Base-by-base conservation (phyloP, 2,329 filamentous ascomycete species). In the Oidium heveae region DNA sequence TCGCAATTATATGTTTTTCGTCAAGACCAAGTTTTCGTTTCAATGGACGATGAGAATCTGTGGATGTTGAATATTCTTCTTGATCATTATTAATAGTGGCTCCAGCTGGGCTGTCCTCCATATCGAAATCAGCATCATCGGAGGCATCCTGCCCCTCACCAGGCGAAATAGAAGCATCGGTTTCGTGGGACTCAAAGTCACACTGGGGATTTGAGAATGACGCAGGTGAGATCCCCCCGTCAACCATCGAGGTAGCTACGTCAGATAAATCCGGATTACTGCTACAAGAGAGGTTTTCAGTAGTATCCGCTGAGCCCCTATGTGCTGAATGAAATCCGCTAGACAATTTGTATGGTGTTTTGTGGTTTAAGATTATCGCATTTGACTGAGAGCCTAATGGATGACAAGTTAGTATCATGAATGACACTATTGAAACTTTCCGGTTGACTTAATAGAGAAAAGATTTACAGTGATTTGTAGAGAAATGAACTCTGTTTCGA, bases 1-100 rank as follows among this genome's bases (percentile, higher is more conserved):
- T 94, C 64, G 86, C 84, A 63, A 82, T 76, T 62, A 96, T 94
- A 64, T 80, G 88, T 50, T 87, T 81, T 56, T 91, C 84, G 53
- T 82, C 79, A 39, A 76, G 66, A 64, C 73, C 67, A 60, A 73
- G 68, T 69, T 85, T 83, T 68, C 87, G 82, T 73, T 94, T 94
- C 57, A 74, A 68, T 52, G 75, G 76, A 64, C 79, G 75, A 58
- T 74, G 75, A 46, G 82, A 84, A 62, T 81, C 80, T 62, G 79
- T 75, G 50, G 86, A 91, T 64, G 77, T 78, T 59, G 81, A 84
- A 50, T 63, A 60, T 60, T 74, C 74, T 57, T 74, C 73, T 53
- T 70, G 68, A 53, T 63, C 67, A 55, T 67, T 69, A 54, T 74
- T 71, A 56, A 71, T 72, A 54, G 70, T 71, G 43, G 63, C 67